These are phyloP conservation scores for Aspergillus aculeatinus DNA, from an alignment of 2,329 filamentous ascomycete species.

Conservation along the genomic window DNA sequence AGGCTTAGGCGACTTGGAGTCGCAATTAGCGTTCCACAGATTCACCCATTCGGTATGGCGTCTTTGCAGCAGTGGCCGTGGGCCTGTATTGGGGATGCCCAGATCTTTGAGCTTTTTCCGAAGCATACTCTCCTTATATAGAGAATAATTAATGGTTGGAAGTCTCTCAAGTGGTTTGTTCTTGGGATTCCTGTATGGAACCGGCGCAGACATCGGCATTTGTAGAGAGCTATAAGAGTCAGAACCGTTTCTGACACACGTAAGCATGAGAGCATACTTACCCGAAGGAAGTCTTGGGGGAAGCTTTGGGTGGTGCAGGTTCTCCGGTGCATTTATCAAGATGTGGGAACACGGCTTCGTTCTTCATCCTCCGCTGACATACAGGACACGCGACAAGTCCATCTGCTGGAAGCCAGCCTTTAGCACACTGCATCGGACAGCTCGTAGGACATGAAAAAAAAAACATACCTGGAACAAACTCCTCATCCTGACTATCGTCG, in stretches of 20 bases:
- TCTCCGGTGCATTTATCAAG: conserved; percentile 63
- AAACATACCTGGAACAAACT: conserved; percentile 36
- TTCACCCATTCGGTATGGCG: conserved; percentile 93
- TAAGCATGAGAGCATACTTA: conserved; percentile 19
- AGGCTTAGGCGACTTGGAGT: conserved; percentile 70
- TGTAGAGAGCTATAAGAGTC: conserved; percentile 26
- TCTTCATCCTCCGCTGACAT: conserved; percentile 77
- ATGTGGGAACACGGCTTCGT: conserved; percentile 73
- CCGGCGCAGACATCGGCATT: conserved; percentile 17
- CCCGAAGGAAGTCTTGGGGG: conserved; percentile 24
- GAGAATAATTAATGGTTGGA: conserved; percentile 78
- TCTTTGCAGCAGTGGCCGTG: conserved; percentile 67
- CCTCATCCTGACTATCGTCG: conserved; percentile 45
- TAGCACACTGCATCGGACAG: neutral
- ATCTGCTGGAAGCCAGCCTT: conserved; percentile 54
- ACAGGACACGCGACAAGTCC: conserved; percentile 82
- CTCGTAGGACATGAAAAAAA: neutral
- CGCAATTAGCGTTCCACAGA: conserved; percentile 95
- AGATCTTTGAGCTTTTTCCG: conserved; percentile 79
- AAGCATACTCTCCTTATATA: conserved; percentile 76
- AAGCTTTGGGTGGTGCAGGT: conserved; percentile 17
- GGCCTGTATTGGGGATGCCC: conserved; percentile 71
- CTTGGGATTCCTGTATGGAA: conserved; percentile 19
- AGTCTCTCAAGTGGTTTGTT: conserved; percentile 60
- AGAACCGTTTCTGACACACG: conserved; percentile 12